These are phyloP conservation scores for Pyrus betulifolia DNA, from an alignment of 306 rosid species.

Conservation along the genomic window DNA sequence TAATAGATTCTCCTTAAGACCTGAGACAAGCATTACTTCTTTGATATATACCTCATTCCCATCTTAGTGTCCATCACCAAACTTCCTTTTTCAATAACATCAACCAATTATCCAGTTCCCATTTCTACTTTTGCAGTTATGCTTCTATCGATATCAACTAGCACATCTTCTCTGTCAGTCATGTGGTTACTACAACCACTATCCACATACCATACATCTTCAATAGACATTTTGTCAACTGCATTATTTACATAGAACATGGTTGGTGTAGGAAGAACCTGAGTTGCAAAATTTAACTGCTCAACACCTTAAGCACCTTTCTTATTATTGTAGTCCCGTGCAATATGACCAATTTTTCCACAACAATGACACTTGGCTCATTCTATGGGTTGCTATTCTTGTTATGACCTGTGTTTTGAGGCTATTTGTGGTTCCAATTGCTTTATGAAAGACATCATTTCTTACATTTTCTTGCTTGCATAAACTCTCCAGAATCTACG, in stretches of 20 bases:
- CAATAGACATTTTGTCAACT: neutral
- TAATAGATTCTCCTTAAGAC: neutral
- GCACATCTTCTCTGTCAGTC: too few relatives aligned
- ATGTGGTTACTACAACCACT: too few relatives aligned
- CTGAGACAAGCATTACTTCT: neutral
- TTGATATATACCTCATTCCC: neutral
- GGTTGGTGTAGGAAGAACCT: accelerated
- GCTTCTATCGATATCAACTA: too few relatives aligned
- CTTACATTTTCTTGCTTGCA: neutral
- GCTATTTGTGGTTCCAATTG: neutral
- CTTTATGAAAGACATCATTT: neutral
- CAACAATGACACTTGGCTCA: neutral
- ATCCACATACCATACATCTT: too few relatives aligned
- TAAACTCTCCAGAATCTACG: constrained; percentile 26
- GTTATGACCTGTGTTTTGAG: constrained; percentile 8
- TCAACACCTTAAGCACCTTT: neutral
- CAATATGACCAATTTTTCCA: neutral
- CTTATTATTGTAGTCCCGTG: neutral
- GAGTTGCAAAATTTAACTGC: neutral
- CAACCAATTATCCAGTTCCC: neutral
- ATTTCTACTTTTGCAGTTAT: neutral
- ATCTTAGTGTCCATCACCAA: neutral
- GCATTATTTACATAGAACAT: neutral
- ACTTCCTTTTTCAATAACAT: neutral
- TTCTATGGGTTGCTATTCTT: neutral